Base-by-base conservation (phyloP, 331 rosid species). In the Cydonia oblonga region DNA sequence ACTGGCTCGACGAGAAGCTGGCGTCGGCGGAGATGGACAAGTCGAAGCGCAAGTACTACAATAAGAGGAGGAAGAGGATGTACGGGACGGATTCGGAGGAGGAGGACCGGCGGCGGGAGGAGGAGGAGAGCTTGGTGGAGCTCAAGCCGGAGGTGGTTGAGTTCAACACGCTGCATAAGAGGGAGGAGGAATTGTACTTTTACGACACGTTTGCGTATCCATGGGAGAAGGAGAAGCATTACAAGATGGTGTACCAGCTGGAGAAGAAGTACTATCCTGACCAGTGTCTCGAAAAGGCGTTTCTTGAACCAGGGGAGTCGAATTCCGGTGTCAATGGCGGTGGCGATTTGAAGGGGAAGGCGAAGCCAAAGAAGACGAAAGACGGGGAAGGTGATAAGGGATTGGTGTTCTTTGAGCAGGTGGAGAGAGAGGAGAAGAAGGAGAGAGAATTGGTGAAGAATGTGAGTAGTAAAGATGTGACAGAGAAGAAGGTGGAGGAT, bases 191-290 rank as follows among this genome's bases (percentile, higher is more conserved):
- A 71, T 76, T 93, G 72, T 78, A 82, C 77, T 91, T 93, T 66
- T 85, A 91, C 28, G 97, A 93, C 52, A 68, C 97, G 0, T 86
- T 93, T 58, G 57, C 86, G 1, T 91, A 89, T 73, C 98, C 98
- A 0, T 93, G 98, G 98, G 98, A 93, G 82, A 93, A 93, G 78
- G 91, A 84, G 23, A 93, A 87, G 83, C 98, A 93, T 70, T 93
- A 93, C 68, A 87, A 80, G 86, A 93, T 93, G 98, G 95, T 93
- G 58, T 87, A 93, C 75, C 96, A 87, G 81, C 76, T 93, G 73
- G 98, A 93, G 90, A 93, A 89, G 75, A 93, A 93, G 77, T 93
- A 85, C 66, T 93, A 84, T 53, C 98, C 98, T 15, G 87, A 87
- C 2, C 95, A 91, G 24, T 79, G 91, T 61, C 88, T 93, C 3